phyloP scores from a whole-genome alignment of 2,329 filamentous ascomycete species.

The Fusarium sp. region DNA sequence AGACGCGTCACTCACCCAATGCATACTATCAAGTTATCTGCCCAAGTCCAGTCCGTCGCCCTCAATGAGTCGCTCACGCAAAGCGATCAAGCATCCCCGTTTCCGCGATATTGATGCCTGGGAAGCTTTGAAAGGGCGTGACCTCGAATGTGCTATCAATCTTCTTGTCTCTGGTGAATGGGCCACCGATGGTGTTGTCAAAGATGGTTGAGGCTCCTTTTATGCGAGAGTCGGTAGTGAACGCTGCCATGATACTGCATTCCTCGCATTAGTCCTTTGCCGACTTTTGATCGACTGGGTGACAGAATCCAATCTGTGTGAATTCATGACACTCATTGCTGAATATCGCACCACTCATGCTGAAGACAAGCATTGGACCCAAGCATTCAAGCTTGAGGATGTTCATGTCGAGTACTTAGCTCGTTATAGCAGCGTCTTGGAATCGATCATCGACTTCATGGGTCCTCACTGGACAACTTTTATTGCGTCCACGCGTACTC shows the following conservation, averaged over 20 bases:
- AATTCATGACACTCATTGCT: accelerated
- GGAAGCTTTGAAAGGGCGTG: neutral
- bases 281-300: neutral
- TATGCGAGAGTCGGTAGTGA: neutral
- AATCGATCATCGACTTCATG: neutral
- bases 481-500: neutral
- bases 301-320: neutral
- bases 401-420: accelerated
- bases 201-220: neutral
- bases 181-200: neutral
- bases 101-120: neutral
- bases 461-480: neutral
- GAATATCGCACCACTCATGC: too few relatives aligned
- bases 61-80: too few relatives aligned
- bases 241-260: neutral
- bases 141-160: neutral
- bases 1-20: accelerated
- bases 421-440: neutral
- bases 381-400: neutral
- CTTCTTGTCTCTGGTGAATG: neutral
- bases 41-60: neutral
- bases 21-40: neutral
- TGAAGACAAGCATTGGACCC: neutral
- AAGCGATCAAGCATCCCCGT: too few relatives aligned
- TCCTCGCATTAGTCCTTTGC: neutral